Base-by-base conservation (phyloP, 83 land plant species). In the Thuja plicata region DNA sequence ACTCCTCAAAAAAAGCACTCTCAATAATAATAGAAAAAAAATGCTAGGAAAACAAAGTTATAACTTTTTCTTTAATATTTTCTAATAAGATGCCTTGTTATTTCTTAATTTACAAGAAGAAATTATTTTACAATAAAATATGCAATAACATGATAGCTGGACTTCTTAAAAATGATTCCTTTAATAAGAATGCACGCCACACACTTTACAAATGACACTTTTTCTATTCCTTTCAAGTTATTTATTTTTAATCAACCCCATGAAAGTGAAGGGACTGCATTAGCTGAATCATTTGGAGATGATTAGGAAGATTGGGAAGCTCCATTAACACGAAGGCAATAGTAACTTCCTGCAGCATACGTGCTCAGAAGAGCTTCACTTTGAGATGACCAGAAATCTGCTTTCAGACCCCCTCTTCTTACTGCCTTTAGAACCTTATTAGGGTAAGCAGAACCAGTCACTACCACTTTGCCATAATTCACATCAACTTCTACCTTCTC, bases 401-500 rank as follows among this genome's bases (percentile, higher is more conserved):
- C 94, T 90, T 86, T 93, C 46, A 93, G n/a, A 0, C 94, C 94
- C 11, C 87, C 84, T 90, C 94, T 90, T 74, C 93, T 91, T 60
- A 93, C 66, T 48, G 94, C 93, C 87, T 93, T 93, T 8, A 93
- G 84, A 5, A 93, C 87, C 79, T 89, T 93, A 90, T 93, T 93
- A 9, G 83, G 71, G 79, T 93, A 70, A 46, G 88, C 91, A 62
- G 88, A 86, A 5, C 92, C 94, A 3, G 90, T 93, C 19, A 93
- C 90, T 37, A 91, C 91, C 86, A 91, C 94, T 88, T 93, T 93
- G 40, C 92, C 91, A 43, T 81, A 87, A 46, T 91, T 87, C 2
- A 66, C 92, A 30, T 92, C 94, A 84, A 93, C 92, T 83, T 93
- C 94, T 21, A 93, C 94, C 89, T 92, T 93, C 89, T 92, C 93